Base-by-base conservation (phyloP, 768 basidiomycete genomes). In the Boletus patriciae region DNA sequence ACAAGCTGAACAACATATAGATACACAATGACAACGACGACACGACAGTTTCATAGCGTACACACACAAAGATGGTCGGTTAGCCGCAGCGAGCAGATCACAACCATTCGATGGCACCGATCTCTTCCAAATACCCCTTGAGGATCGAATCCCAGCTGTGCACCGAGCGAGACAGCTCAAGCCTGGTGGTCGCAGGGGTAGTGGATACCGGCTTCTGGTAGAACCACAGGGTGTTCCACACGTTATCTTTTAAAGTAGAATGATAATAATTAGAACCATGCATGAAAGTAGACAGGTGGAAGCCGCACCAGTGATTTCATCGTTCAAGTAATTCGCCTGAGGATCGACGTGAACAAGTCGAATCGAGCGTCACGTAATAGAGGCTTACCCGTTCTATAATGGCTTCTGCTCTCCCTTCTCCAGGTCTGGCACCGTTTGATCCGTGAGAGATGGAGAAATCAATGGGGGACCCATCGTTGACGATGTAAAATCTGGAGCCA, bases 221-320 rank as follows among this genome's bases (percentile, higher is more conserved):
- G 48, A 40, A 56, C 57, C 54, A 58, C 43, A 10, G 2, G 18
- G 57, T 58, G 54, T 58, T 58, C 57, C 57, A 58, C 23, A 44
- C 46, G 18, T 58, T 54, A 41, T 58, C 55, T 57, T 31, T 27
- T 33, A 19, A 46, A 33, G 37, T 38, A n/a, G 37, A 6, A 21
- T 15, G 2, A 13, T 49, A 6, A 21, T 15, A 6, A 8, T 49
- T 9, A 38, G 21, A 23, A 44, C 18, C n/a, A 37, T n/a, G 41
- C 13, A 49, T 27, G 7, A 11, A 25, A 49, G 6, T 10, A 7
- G 6, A 18, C 19, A 12, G 6, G 0, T 41, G 7, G 6, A 37
- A 19, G 15, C 3, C n/a, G 8, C 41, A 57, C 55, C 55, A 2
- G 55, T 53, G 21, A 53, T 19, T 19, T 45, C 1, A 7, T 57